Conservation (phyloP, 2,329 filamentous ascomycete species). For the Teratosphaeria nubilosa region DNA sequence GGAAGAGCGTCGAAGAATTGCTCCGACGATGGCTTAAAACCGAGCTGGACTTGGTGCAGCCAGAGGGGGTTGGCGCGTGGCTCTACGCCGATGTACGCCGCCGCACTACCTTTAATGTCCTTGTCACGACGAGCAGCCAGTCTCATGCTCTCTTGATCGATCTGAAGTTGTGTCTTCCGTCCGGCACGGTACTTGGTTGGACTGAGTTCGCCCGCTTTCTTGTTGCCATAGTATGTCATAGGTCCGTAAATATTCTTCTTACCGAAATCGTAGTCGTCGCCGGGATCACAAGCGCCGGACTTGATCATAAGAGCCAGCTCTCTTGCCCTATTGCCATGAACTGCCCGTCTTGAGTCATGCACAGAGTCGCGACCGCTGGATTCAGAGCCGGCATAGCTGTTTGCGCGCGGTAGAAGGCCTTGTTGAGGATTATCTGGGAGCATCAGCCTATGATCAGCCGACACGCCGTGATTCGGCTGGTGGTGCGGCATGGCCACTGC, state of each 20-base stretch:
- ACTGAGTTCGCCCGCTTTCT: not conserved
- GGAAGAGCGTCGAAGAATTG: slow-evolving; percentile 20
- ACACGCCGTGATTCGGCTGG: not conserved
- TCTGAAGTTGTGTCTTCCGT: not conserved
- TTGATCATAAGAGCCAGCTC: slow-evolving; percentile 1
- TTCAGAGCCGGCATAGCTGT: not conserved
- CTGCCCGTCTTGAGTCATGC: not conserved
- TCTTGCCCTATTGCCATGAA: not conserved
- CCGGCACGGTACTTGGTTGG: not conserved
- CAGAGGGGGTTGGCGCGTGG: not conserved
- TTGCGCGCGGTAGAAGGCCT: not conserved
- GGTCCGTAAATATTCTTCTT: not conserved
- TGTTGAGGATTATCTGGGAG: not conserved
- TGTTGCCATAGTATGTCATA: not conserved
- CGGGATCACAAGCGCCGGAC: slow-evolving; percentile 1
- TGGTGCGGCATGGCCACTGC: not conserved
- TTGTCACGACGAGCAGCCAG: not conserved
- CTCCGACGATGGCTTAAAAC: slow-evolving; percentile 13
- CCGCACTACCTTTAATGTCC: slow-evolving; percentile 7
- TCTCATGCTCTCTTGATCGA: not conserved
- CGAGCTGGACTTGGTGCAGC: not conserved
- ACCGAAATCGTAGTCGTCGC: slow-evolving; percentile 1
- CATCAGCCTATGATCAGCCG: not conserved
- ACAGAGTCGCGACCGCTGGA: not conserved
- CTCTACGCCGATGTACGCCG: slow-evolving; percentile 4